Evolutionary conservation across 2,329 filamentous ascomycete genomes (phyloP).

Genomic region (Cladophialophora immunda): DNA sequence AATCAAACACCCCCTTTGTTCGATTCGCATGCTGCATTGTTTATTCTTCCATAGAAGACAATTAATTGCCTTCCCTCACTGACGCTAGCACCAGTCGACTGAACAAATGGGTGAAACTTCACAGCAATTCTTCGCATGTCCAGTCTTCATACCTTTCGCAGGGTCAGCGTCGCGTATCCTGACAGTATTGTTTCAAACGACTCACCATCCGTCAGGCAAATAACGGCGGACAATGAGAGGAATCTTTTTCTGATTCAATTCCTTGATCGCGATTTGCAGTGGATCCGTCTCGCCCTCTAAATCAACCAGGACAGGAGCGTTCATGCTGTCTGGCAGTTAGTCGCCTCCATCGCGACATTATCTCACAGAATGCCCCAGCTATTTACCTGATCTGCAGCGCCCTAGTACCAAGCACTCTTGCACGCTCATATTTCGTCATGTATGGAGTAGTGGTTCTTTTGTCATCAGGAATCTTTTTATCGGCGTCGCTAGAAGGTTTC

Average conservation of each 20-base stretch:
- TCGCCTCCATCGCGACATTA: background rate
- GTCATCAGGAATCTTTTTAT: slow-evolving; percentile 91
- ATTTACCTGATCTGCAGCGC: slow-evolving; percentile 90
- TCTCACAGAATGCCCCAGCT: background rate
- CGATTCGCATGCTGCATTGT: background rate
- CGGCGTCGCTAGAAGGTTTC: slow-evolving; percentile 65
- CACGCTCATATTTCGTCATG: slow-evolving; percentile 99
- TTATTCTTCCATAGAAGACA: background rate
- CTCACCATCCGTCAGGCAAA: slow-evolving; percentile 94
- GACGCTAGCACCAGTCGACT: background rate
- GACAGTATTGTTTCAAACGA: slow-evolving; percentile 39
- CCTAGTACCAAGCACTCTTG: slow-evolving; percentile 89
- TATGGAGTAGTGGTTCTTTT: slow-evolving; percentile 93
- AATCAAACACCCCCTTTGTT: no score
- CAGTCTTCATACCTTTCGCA: slow-evolving; percentile 91
- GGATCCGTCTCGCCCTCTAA: slow-evolving; percentile 98
- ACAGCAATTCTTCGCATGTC: slow-evolving; percentile 94
- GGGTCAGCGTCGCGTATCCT: slow-evolving; percentile 36
- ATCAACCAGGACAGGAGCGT: slow-evolving; percentile 94
- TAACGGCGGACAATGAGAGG: slow-evolving; percentile 94
- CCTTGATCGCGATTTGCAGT: slow-evolving; percentile 95
- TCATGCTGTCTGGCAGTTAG: slow-evolving; percentile 73
- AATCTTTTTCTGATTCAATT: slow-evolving; percentile 98
- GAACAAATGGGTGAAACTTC: slow-evolving; percentile 34
- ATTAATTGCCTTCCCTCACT: background rate